A percentile compares a stretch with the other conserved stretches of the same genome.
Evolutionary conservation across 2,329 filamentous ascomycete species (phyloP).

Genomic region (Exophiala calicioides): DNA sequence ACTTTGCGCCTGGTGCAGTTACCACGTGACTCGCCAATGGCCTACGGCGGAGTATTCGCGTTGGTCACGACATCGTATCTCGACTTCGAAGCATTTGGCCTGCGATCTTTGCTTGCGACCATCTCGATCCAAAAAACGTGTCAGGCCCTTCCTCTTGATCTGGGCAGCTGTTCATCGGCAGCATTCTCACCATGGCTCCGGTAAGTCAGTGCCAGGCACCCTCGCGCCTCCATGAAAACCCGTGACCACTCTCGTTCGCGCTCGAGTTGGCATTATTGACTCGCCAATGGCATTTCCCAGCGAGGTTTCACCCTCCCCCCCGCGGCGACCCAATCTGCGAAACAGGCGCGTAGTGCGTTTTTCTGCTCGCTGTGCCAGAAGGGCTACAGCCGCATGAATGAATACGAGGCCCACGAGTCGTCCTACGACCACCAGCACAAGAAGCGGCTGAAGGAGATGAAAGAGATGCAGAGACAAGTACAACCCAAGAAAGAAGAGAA

Average conservation of each 20-base stretch:
- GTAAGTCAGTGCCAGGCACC: slow-evolving; percentile 27
- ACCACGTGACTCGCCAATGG: no score
- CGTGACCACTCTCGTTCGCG: background rate
- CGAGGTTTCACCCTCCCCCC: slow-evolving; percentile 45
- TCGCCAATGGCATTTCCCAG: slow-evolving; percentile 17
- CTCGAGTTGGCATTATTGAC: slow-evolving; percentile 22
- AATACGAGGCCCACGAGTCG: slow-evolving; percentile 90
- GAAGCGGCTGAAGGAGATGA: slow-evolving; percentile 58
- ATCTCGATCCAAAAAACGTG: no score
- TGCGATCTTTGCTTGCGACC: no score
- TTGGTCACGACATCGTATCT: no score
- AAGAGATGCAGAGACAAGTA: slow-evolving; percentile 41
- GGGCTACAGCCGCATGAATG: slow-evolving; percentile 91
- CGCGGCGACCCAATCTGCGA: slow-evolving; percentile 62
- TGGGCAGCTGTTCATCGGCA: no score
- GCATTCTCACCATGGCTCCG: slow-evolving; percentile 36
- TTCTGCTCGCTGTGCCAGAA: slow-evolving; percentile 88
- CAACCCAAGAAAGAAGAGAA: slow-evolving; percentile 47
- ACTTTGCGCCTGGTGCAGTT: no score
- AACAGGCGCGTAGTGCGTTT: slow-evolving; percentile 76
- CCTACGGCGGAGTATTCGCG: no score
- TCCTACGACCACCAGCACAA: slow-evolving; percentile 97
- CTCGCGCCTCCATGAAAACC: background rate
- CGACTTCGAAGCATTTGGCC: no score
- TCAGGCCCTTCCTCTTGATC: background rate